These are phyloP conservation scores for Saccharomycopsis crataegensis DNA, from an alignment of 1,139 yeast species.

Conservation along the genomic window DNA sequence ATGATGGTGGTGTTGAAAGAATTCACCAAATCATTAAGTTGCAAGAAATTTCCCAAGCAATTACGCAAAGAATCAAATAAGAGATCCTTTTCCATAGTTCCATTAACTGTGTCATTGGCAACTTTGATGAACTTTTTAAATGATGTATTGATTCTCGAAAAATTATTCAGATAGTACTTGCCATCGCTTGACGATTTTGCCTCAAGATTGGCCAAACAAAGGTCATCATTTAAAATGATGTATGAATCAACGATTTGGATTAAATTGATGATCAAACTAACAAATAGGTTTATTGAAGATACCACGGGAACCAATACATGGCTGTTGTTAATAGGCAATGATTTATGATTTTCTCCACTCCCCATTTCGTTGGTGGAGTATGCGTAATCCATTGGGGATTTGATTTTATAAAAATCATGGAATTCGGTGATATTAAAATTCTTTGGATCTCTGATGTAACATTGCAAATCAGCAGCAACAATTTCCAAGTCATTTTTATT, in stretches of 20 bases:
- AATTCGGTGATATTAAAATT: conserved; percentile 9
- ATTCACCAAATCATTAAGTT: too few species aligned
- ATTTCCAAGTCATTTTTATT: not conserved
- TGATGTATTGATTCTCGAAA: not conserved
- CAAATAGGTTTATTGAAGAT: not conserved
- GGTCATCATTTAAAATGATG: not conserved
- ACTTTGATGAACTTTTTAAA: not conserved
- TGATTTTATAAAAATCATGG: conserved; percentile 4
- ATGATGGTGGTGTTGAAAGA: too few species aligned
- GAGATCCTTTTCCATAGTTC: not conserved
- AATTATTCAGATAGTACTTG: not conserved
- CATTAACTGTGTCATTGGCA: not conserved
- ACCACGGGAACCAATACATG: not conserved
- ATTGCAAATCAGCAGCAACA: not conserved
- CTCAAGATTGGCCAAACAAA: not conserved
- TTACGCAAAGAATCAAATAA: too few species aligned
- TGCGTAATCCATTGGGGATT: conserved; percentile 4
- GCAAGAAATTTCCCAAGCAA: too few species aligned
- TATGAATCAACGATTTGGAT: not conserved
- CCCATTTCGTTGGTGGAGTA: not conserved
- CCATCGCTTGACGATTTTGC: not conserved
- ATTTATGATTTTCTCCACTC: too few species aligned
- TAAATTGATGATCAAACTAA: not conserved
- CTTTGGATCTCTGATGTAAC: not conserved
- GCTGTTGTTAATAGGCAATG: not conserved